Conservation (phyloP, 306 rosid species). For the Malus orientalis region DNA sequence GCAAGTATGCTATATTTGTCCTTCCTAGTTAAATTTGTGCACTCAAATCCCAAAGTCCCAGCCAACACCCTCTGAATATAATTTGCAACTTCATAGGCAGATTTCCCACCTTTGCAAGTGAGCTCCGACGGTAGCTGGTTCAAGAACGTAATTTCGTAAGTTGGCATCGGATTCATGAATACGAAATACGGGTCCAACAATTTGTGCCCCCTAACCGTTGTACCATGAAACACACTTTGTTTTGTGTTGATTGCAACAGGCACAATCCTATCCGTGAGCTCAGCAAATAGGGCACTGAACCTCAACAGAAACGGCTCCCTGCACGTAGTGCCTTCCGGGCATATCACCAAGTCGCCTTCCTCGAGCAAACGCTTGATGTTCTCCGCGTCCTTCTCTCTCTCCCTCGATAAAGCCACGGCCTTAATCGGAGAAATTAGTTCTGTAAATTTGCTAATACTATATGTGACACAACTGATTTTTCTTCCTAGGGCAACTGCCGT, state of each 20-base stretch:
- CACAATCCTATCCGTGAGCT: constrained; percentile 70
- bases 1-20: constrained; percentile 75
- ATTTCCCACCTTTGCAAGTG: constrained; percentile 69
- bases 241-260: constrained; percentile 87
- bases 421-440: constrained; percentile 82
- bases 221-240: constrained; percentile 78
- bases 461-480: constrained; percentile 88
- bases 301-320: constrained; percentile 74
- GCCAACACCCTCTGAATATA: constrained; percentile 78
- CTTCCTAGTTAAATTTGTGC: constrained; percentile 83
- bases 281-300: constrained; percentile 90
- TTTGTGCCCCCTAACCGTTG: constrained; percentile 63
- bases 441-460: constrained; percentile 77
- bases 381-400: constrained; percentile 75
- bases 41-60: constrained; percentile 81
- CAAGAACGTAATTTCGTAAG: constrained; percentile 77
- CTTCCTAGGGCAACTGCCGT: constrained; percentile 67
- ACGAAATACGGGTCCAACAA: constrained; percentile 80
- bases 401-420: constrained; percentile 76
- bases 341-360: constrained; percentile 86
- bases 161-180: constrained; percentile 87
- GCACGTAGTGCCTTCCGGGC: constrained; percentile 93
- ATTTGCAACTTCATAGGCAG: constrained; percentile 80
- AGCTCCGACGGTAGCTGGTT: constrained; percentile 67
- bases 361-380: constrained; percentile 60